Base-by-base conservation (phyloP, 1,284 basidiomycete species). In the Leccinum cinnamomeum region DNA sequence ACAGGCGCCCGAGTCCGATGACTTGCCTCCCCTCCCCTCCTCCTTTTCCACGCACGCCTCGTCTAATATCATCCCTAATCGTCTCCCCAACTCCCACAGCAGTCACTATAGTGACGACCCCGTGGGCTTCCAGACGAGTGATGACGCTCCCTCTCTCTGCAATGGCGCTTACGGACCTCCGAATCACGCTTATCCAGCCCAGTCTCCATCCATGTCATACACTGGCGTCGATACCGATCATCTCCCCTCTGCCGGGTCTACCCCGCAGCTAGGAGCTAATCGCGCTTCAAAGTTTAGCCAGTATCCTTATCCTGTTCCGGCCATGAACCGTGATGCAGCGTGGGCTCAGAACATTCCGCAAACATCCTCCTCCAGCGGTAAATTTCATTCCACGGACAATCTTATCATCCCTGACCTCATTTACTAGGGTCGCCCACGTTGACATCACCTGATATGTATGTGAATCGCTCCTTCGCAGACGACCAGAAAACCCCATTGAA, bases 401-500 rank as follows among this genome's bases (percentile, higher is more conserved):
- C 80, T 69, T 78, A 83, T 59, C 76, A 72, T 64, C 61, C 68
- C 82, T 75, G 85, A 88, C 83, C 84, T 58, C 78, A 75, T 57
- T 85, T 78, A 66, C 76, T 77, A 66, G 85, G 84, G 69, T 87
- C 87, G 3, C 85, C 87, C 50, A 82, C 80, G 59, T 74, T 88
- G 68, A 82, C 84, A 28, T 79, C 85, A 14, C 76, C 84, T 55
- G 85, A 88, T 59, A 79, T 88, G 71, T 86, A 85, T 71, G 72
- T 79, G 48, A 70, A 77, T 59, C 83, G 86, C 61, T 85, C 84
- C 68, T 75, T 81, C 37, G 75, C 78, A 30, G 85, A 88, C 51
- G 89, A 90, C 60, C 85, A 86, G 64, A 89, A 91, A 72, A 75
- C 82, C 44, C 68, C 82, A 41, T 69, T 89, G 58, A 81, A 80